Base-by-base conservation (phyloP, 2,329 filamentous ascomycete genomes). In the Pseudocercospora crystallina region DNA sequence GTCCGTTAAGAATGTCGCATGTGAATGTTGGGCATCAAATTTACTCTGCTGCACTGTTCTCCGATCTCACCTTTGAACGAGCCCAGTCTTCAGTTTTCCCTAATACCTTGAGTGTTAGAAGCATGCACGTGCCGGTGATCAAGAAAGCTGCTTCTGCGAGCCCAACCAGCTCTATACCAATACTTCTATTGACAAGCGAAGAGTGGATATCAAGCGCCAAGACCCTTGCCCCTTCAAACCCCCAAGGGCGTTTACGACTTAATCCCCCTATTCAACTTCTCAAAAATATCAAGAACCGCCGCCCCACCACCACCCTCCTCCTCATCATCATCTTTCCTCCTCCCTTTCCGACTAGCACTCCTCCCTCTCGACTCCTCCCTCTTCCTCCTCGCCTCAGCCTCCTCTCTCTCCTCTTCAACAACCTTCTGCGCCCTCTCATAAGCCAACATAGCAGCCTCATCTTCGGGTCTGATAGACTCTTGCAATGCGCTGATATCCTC, bases 351-450 rank as follows among this genome's bases (percentile, higher is more conserved):
- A 56, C 61, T 60, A 53, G 42, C 57, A 41, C 48, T 59, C 8
- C 51, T 52, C 29, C 60, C 43, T 33, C 56, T 46, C 41, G 56
- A 56, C 47, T 47, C 56, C 44, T 55, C 56, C 20, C 57, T 49
- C 51, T 60, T 57, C 38, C 56, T 57, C 42, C 67, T 50, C 34
- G 59, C 66, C 43, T 59, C 63, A 32, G 63, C 66, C 13, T 66
- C 65, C 45, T 66, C 58, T 41, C 57, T 43, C 41, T 63, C 61
- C 45, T 69, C 68, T 44, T 69, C 61, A 8, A 59, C 57, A 12
- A 61, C 59, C 42, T 64, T 61, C 51, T 65, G 56, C 5, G 65
- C 68, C 9, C 63, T 54, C 48, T 69, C 66, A 20, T 67, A 63
- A 0, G 68, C 68, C 33, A 65, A 55, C 54, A 57, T 56, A 11